These are phyloP conservation scores for Picochlorum sp. DNA, from an alignment of 139 green algal genomes.

Conservation along the genomic window DNA sequence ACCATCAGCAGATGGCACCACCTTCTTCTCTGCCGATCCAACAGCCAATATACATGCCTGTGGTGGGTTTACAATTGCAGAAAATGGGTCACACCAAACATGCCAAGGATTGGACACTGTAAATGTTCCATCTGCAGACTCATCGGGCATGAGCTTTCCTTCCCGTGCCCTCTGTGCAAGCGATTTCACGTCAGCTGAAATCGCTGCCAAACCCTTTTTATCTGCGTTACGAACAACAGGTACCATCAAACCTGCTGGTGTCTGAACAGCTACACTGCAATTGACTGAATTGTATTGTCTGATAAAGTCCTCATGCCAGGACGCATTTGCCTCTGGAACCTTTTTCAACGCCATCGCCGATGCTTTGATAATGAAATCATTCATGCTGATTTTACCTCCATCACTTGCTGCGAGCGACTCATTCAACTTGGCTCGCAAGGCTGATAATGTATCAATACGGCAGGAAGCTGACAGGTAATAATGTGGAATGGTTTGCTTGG, in stretches of 20 bases:
- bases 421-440: slow-evolving; percentile 49
- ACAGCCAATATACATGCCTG: slow-evolving; percentile 76
- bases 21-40: slow-evolving; percentile 42
- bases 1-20: slow-evolving; percentile 36
- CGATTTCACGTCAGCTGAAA: slow-evolving; percentile 57
- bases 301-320: slow-evolving; percentile 83
- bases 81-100: slow-evolving; percentile 90
- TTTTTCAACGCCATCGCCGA: slow-evolving; percentile 66
- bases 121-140: slow-evolving; percentile 86
- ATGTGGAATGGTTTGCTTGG: slow-evolving; percentile 92
- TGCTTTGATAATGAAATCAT: slow-evolving; percentile 97
- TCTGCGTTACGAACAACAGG: slow-evolving; percentile 73
- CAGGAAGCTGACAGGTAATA: slow-evolving; percentile 91
- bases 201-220: slow-evolving; percentile 56
- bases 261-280: slow-evolving; percentile 73
- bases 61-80: slow-evolving; percentile 93
- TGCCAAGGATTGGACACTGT: slow-evolving; percentile 90
- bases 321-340: slow-evolving; percentile 70
- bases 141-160: slow-evolving; percentile 76
- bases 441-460: slow-evolving; percentile 19
- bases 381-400: slow-evolving; percentile 83
- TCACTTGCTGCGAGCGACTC: slow-evolving; percentile 27
- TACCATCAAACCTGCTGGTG: slow-evolving; percentile 80
- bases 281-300: slow-evolving; percentile 69
- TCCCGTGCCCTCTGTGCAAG: slow-evolving; percentile 76